Evolutionary conservation across 2,329 filamentous ascomycete species (phyloP).

Genomic region (Tothia fuscella): DNA sequence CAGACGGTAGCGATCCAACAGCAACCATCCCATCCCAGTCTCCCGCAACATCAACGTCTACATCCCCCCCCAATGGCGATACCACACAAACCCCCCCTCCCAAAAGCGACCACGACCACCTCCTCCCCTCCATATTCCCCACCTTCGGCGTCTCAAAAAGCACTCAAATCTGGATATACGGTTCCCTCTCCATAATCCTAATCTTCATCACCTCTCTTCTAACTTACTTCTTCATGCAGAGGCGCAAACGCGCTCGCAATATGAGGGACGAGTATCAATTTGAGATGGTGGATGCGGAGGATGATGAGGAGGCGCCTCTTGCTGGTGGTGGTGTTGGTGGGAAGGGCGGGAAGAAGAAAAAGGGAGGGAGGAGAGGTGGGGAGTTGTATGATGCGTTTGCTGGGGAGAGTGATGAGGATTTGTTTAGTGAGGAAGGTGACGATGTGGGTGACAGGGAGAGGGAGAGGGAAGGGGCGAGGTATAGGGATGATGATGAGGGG

Average conservation of each 20-base stretch:
- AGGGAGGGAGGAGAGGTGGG: slow-evolving; percentile 54
- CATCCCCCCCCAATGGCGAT: slow-evolving; percentile 19
- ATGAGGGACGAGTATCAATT: slow-evolving; percentile 85
- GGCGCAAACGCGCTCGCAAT: slow-evolving; percentile 60
- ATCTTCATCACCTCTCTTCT: slow-evolving; percentile 72
- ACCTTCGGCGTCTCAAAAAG: slow-evolving; percentile 79
- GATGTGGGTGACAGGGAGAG: neutral
- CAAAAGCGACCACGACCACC: slow-evolving; percentile 28
- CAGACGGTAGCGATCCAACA: slow-evolving; percentile 17
- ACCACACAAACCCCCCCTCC: slow-evolving; percentile 15
- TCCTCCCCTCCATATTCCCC: slow-evolving; percentile 76
- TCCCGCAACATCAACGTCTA: slow-evolving; percentile 13
- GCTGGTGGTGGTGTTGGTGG: slow-evolving; percentile 32
- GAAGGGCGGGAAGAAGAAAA: slow-evolving; percentile 29
- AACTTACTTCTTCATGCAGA: slow-evolving; percentile 70
- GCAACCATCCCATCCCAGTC: slow-evolving; percentile 16
- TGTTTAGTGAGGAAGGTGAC: slow-evolving; percentile 17
- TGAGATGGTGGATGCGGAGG: slow-evolving; percentile 77
- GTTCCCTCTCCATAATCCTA: slow-evolving; percentile 69
- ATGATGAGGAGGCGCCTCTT: slow-evolving; percentile 42
- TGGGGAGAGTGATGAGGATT: slow-evolving; percentile 71
- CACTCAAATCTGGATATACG: slow-evolving; percentile 91
- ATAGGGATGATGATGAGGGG: neutral
- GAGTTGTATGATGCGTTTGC: slow-evolving; percentile 98
- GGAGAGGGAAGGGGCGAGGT: neutral